A percentile compares a stretch with the other conserved stretches of the same genome.
Evolutionary conservation across 768 basidiomycete species (phyloP).

Genomic region (Suillus hirtellus): DNA sequence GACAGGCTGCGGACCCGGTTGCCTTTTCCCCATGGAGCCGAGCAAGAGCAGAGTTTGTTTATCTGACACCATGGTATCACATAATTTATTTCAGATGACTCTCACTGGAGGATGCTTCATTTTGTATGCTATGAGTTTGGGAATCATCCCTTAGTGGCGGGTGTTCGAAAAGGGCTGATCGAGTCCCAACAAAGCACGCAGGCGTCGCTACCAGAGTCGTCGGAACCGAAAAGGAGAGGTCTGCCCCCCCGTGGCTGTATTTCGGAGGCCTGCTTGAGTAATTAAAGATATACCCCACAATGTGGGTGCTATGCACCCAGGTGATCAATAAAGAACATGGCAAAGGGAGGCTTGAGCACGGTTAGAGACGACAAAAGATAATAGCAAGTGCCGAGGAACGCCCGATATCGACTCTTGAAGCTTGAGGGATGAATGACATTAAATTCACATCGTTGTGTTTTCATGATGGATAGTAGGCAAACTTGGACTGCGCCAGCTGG

Average conservation of each 20-base stretch:
- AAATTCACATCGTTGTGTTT: not conserved
- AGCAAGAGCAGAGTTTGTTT: not conserved
- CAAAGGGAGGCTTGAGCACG: not conserved
- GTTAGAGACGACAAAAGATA: not conserved
- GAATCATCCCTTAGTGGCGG: not conserved
- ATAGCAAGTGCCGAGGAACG: not conserved
- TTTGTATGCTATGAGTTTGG: too few species aligned
- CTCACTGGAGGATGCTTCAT: not conserved
- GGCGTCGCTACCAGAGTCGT: not conserved
- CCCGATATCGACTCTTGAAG: not conserved
- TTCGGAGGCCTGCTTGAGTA: not conserved
- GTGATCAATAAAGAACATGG: not conserved
- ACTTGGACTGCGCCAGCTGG: not conserved
- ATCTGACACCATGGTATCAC: not conserved
- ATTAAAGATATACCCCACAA: not conserved
- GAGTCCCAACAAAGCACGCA: too few species aligned
- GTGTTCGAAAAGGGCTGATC: not conserved
- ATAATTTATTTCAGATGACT: too few species aligned
- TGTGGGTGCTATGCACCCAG: not conserved
- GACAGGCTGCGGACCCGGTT: too few species aligned
- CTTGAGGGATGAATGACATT: not conserved
- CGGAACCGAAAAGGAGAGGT: not conserved
- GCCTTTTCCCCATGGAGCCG: too few species aligned
- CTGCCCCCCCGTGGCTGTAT: not conserved
- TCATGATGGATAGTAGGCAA: not conserved